Percentiles rank a stretch among this genome's conserved stretches.
These are phyloP conservation scores for Mycosphaerella sp. DNA, from an alignment of 2,329 filamentous ascomycete genomes.

Conservation along the genomic window DNA sequence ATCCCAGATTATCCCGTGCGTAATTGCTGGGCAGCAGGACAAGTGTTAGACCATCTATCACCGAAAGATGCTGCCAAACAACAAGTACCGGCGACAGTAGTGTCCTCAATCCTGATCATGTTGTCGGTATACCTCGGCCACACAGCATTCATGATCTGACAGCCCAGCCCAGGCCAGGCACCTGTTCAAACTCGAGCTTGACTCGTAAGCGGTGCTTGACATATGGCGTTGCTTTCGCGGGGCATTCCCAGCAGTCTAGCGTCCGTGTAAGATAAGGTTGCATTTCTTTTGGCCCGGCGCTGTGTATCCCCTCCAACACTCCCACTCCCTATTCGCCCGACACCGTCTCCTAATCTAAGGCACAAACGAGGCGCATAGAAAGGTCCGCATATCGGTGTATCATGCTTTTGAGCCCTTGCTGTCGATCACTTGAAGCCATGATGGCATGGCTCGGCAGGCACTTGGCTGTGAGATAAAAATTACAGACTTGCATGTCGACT, in stretches of 20 bases:
- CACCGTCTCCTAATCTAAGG: neutral
- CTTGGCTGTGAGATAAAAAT: neutral
- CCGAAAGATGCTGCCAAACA: neutral
- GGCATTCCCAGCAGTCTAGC: neutral
- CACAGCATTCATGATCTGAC: neutral
- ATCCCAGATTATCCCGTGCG: neutral
- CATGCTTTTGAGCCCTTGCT: slow-evolving; percentile 1
- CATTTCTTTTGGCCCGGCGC: neutral
- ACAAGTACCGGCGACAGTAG: neutral
- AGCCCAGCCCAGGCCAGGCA: neutral
- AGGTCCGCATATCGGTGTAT: neutral
- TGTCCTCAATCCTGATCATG: neutral
- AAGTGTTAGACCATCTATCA: neutral
- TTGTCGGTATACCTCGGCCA: neutral
- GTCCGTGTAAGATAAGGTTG: neutral
- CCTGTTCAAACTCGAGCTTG: neutral
- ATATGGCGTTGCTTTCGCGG: neutral
- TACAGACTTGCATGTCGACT: neutral
- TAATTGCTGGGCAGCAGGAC: neutral
- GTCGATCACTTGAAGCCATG: slow-evolving; percentile 8
- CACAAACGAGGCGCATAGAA: neutral
- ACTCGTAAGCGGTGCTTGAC: neutral
- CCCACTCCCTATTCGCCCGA: neutral
- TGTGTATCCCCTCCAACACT: neutral
- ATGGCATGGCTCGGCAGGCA: slow-evolving; percentile 3